Conservation (phyloP, 2,329 filamentous ascomycete genomes). For the Allantophomopsis cytisporea region DNA sequence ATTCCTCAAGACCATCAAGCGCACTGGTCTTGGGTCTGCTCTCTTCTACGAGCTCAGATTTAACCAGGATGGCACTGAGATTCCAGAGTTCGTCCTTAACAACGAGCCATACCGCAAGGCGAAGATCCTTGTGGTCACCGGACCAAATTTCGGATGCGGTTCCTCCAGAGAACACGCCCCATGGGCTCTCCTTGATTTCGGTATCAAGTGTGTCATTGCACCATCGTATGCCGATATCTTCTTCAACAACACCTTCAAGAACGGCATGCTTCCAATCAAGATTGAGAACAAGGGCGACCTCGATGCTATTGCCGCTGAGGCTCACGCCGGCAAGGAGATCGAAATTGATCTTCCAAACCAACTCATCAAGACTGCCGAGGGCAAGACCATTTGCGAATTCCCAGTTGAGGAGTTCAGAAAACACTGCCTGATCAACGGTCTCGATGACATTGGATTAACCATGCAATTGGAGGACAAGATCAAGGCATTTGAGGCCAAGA, state of each 20-base stretch:
- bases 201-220: constrained; percentile 87
- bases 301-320: constrained; percentile 61
- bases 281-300: constrained; percentile 56
- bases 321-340: constrained; percentile 66
- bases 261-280: constrained; percentile 86
- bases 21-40: constrained; percentile 78
- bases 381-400: constrained; percentile 63
- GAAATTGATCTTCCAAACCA: constrained; percentile 85
- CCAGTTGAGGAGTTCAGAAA: constrained; percentile 89
- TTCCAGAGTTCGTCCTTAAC: constrained; percentile 79
- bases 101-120: constrained; percentile 69
- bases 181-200: constrained; percentile 93
- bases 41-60: constrained; percentile 80
- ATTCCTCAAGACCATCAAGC: constrained; percentile 98
- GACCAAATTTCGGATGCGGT: constrained; percentile 91
- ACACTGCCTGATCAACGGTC: constrained; percentile 83
- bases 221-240: constrained; percentile 90
- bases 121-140: constrained; percentile 86
- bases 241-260: constrained; percentile 99
- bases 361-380: constrained; percentile 61
- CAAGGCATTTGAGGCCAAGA: constrained; percentile 62
- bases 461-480: constrained; percentile 91
- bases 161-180: constrained; percentile 89
- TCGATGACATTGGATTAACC: constrained; percentile 91
- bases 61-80: constrained; percentile 59